Conservation (phyloP, 140 eudicot species). For the Cichorium intybus region DNA sequence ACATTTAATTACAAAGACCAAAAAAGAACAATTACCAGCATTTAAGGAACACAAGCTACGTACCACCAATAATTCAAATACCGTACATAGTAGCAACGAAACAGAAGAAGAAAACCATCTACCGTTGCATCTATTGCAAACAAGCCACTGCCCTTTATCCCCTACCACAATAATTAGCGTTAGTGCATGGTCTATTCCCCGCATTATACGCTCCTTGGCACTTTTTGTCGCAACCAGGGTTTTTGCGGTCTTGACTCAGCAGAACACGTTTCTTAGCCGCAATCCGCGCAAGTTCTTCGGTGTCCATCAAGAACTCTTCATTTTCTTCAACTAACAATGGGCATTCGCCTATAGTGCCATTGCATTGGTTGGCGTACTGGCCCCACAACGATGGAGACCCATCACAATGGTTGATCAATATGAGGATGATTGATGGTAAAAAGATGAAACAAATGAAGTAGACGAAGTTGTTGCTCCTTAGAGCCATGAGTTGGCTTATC, state of each 20-base stretch:
- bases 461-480: slow-evolving; percentile 6
- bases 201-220: not conserved
- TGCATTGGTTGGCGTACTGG: not conserved
- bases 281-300: not conserved
- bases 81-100: not conserved
- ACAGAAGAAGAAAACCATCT: too few species aligned
- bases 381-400: not conserved
- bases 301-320: slow-evolving; percentile 18
- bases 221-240: not conserved
- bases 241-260: too few species aligned
- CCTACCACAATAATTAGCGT: not conserved
- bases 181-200: not conserved
- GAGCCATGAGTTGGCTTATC: not conserved
- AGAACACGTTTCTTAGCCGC: not conserved
- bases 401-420: slow-evolving; percentile 4
- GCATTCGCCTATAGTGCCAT: slow-evolving; percentile 19
- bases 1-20: not conserved
- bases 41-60: not conserved
- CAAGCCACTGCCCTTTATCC: not conserved
- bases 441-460: slow-evolving; percentile 17
- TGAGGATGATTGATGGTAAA: not conserved
- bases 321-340: not conserved
- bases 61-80: not conserved
- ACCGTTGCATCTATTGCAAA: too few species aligned
- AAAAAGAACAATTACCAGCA: too few species aligned